These are phyloP conservation scores for Podospora appendiculata DNA, from an alignment of 495 filamentous ascomycete species.

Conservation along the genomic window DNA sequence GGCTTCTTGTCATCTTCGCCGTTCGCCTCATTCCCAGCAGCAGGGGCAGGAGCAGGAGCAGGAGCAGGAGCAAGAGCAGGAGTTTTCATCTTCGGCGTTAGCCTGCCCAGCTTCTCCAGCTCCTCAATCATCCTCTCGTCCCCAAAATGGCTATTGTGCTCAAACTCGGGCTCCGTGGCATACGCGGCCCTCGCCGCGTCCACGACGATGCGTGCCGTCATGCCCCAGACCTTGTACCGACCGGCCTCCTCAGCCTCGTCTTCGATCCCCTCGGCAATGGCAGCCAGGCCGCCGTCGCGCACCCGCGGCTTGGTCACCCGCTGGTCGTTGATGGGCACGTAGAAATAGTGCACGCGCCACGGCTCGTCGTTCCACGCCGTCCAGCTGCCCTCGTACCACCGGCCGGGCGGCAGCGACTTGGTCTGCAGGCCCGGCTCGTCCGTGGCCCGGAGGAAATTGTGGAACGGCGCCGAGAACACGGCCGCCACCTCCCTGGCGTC, in stretches of 20 bases:
- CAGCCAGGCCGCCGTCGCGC: conserved; percentile 20
- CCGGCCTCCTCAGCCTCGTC: conserved; percentile 36
- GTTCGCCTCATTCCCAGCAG: not conserved
- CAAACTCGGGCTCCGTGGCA: conserved; percentile 72
- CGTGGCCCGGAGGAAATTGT: conserved; percentile 52
- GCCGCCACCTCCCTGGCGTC: conserved; percentile 83
- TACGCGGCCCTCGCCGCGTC: conserved; percentile 83
- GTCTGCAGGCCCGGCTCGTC: conserved; percentile 32
- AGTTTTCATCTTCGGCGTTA: conserved; percentile 52
- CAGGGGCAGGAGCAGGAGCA: no score
- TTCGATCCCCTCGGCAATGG: conserved; percentile 16
- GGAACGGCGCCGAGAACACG: conserved; percentile 81
- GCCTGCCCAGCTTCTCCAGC: conserved; percentile 51
- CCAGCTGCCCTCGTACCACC: conserved; percentile 68
- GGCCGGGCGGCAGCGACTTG: conserved; percentile 37
- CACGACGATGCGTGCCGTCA: conserved; percentile 83
- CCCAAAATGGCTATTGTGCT: conserved; percentile 68
- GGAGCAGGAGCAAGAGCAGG: conserved; percentile 7
- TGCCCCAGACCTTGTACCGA: conserved; percentile 78
- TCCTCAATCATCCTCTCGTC: conserved; percentile 68
- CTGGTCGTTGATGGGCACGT: conserved; percentile 61
- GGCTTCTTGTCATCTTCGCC: conserved; percentile 11
- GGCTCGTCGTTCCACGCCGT: conserved; percentile 49
- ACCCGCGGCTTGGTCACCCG: conserved; percentile 47
- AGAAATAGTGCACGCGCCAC: conserved; percentile 86